Conservation (phyloP, 140 eudicot species). For the Stevia rebaudiana region DNA sequence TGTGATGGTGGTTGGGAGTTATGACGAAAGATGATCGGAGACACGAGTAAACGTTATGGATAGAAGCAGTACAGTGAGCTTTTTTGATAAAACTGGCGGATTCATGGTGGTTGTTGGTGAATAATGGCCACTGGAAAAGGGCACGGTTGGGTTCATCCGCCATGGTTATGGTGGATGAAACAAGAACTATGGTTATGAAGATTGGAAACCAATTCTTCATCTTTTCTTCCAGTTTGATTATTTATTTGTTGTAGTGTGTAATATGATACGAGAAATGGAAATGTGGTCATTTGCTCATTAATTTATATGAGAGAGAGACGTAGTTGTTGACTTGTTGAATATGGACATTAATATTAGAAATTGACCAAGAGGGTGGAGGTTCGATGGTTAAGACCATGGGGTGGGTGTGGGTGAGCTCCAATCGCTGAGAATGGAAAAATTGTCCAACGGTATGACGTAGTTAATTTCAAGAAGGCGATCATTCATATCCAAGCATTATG, state of each 20-base stretch:
- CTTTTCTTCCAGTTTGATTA: neutral
- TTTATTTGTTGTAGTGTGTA: neutral
- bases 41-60: slow-evolving; percentile 27
- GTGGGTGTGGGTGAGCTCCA: no score
- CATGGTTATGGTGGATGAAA: slow-evolving; percentile 12
- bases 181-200: slow-evolving; percentile 7
- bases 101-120: slow-evolving; percentile 2
- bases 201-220: slow-evolving; percentile 7
- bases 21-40: slow-evolving; percentile 14
- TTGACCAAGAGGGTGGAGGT: no score
- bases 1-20: neutral
- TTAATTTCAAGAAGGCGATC: no score
- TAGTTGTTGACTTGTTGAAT: neutral
- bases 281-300: neutral
- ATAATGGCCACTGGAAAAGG: slow-evolving; percentile 14
- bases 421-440: no score
- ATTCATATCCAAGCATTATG: no score
- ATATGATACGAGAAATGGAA: no score
- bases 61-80: slow-evolving; percentile 9
- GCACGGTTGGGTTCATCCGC: neutral
- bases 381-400: no score
- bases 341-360: no score
- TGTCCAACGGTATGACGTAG: no score
- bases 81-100: neutral
- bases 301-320: neutral